phyloP scores from a whole-genome alignment of 768 basidiomycete genomes.

The Dacryopinax primogenitus region DNA sequence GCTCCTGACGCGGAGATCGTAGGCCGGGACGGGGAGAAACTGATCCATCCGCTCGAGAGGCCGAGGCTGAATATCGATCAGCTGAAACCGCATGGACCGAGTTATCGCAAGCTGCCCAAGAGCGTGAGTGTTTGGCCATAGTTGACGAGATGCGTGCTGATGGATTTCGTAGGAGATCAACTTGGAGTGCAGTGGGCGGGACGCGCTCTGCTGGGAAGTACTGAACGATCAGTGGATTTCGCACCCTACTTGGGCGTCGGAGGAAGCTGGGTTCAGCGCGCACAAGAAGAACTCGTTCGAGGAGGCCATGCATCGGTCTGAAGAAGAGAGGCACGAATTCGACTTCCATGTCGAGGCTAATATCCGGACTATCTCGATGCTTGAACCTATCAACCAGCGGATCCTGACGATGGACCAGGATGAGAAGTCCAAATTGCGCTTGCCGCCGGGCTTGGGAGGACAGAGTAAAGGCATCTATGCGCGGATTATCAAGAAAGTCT shows the following conservation, averaged over 20 bases:
- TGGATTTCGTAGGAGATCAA: slow-evolving; percentile 53
- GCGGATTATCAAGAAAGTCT: slow-evolving; percentile 85
- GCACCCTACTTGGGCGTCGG: slow-evolving; percentile 95
- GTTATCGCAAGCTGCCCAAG: slow-evolving; percentile 79
- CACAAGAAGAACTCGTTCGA: slow-evolving; percentile 97
- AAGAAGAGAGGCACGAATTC: slow-evolving; percentile 97
- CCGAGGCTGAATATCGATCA: slow-evolving; percentile 41
- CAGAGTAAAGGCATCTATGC: slow-evolving; percentile 78
- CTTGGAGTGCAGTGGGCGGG: slow-evolving; percentile 85
- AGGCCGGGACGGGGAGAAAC: slow-evolving; percentile 36
- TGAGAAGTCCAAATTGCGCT: slow-evolving; percentile 65
- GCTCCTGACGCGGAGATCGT: slow-evolving; percentile 23
- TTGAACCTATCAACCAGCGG: slow-evolving; percentile 75
- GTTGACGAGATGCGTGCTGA: background rate
- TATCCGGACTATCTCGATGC: slow-evolving; percentile 72
- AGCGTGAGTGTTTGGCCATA: slow-evolving; percentile 45
- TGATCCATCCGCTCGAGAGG: slow-evolving; percentile 65
- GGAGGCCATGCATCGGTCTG: slow-evolving; percentile 89
- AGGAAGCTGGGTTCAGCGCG: slow-evolving; percentile 84
- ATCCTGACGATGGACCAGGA: slow-evolving; percentile 82
- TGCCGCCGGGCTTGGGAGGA: slow-evolving; percentile 83
- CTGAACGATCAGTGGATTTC: slow-evolving; percentile 98
- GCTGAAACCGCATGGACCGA: slow-evolving; percentile 58
- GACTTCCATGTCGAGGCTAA: slow-evolving; percentile 91
- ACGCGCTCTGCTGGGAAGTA: slow-evolving; percentile 87